Evolutionary conservation across 345 rosid species (phyloP).

Genomic region (Eucalyptus guilfoylei): DNA sequence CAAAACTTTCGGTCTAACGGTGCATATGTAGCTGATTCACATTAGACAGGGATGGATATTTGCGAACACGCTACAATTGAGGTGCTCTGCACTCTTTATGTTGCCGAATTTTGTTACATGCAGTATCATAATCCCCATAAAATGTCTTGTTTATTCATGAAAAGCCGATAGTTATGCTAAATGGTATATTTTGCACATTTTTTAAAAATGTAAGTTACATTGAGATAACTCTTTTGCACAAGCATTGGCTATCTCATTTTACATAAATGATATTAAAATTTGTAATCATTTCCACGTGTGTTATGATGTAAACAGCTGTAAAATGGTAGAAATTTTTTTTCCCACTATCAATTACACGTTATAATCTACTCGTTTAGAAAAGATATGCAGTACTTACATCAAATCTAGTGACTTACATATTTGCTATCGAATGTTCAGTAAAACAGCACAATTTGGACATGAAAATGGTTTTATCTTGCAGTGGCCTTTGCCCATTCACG

Average conservation of each 20-base stretch:
- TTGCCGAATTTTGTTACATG: not conserved
- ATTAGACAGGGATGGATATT: not conserved
- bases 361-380: not conserved
- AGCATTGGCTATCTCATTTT: not conserved
- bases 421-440: not conserved
- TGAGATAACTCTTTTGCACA: not conserved
- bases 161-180: not conserved
- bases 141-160: not conserved
- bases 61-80: accelerated
- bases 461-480: not conserved
- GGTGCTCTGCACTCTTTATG: not conserved
- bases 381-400: not conserved
- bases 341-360: not conserved
- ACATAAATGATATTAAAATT: not conserved
- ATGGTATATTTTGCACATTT: not conserved
- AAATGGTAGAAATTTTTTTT: not conserved
- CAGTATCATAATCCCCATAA: not conserved
- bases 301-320: not conserved
- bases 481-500: not conserved
- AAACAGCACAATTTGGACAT: not conserved
- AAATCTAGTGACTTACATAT: not conserved
- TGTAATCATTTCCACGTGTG: not conserved
- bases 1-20: too few relatives aligned
- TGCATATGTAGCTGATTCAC: not conserved
- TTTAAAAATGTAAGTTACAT: not conserved